Conservation (phyloP, 805 yeast species). For the Huiozyma naganishii region DNA sequence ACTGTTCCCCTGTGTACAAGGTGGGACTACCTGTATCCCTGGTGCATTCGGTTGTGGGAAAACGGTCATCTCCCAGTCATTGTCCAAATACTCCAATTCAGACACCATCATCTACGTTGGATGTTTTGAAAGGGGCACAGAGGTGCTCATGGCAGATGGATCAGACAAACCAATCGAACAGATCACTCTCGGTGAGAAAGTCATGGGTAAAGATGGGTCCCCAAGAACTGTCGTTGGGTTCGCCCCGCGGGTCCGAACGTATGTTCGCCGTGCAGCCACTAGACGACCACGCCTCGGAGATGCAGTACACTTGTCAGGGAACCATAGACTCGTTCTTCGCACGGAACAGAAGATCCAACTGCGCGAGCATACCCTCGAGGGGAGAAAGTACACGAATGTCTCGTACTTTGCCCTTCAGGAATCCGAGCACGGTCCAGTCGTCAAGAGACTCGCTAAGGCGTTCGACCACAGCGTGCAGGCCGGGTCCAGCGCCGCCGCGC, state of each 20-base stretch:
- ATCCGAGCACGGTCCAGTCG: slow-evolving; percentile 5
- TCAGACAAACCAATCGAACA: slow-evolving; percentile 27
- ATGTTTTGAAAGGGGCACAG: slow-evolving; percentile 19
- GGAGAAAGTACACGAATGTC: slow-evolving; percentile 14
- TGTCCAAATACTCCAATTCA: slow-evolving; percentile 94
- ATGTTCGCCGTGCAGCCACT: slow-evolving; percentile 31
- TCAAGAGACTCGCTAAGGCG: slow-evolving; percentile 2
- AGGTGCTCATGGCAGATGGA: slow-evolving; percentile 37
- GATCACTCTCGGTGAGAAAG: slow-evolving; percentile 31
- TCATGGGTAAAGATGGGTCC: slow-evolving; percentile 36
- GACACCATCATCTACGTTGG: slow-evolving; percentile 95
- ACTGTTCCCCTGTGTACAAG: slow-evolving; percentile 97
- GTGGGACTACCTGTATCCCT: slow-evolving; percentile 99
- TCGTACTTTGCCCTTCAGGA: slow-evolving; percentile 14
- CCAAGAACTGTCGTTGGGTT: slow-evolving; percentile 32
- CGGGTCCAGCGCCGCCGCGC: slow-evolving; percentile 17
- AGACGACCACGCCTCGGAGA: slow-evolving; percentile 1
- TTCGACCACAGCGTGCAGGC: slow-evolving; percentile 11
- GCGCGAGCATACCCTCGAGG: slow-evolving; percentile 4
- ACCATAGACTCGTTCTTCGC: slow-evolving; percentile 30
- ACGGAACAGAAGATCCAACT: slow-evolving; percentile 17
- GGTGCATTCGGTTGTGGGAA: slow-evolving; percentile 99
- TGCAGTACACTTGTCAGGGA: slow-evolving; percentile 25
- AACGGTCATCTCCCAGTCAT: slow-evolving; percentile 94
- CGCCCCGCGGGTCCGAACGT: slow-evolving; percentile 35